A percentile compares a stretch with the other conserved stretches of the same genome.
phyloP scores from a whole-genome alignment of 23 red algal genomes.

The Pyropia yezoensis region DNA sequence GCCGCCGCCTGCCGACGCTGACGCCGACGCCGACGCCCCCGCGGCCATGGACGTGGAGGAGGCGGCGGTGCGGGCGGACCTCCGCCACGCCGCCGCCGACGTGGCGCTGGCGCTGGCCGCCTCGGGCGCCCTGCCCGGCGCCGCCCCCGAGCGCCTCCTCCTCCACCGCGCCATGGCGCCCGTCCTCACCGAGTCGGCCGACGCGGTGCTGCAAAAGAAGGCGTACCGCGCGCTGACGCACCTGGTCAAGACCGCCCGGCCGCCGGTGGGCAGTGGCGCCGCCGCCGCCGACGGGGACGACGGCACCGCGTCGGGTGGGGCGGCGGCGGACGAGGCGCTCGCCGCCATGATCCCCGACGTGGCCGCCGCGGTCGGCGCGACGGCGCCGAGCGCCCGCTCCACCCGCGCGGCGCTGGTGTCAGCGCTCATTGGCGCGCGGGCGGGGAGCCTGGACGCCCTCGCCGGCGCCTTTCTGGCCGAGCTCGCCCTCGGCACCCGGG shows the following conservation, averaged over 20 bases:
- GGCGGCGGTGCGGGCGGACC: background rate
- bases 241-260: conserved; percentile 14
- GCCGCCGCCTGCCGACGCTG: background rate
- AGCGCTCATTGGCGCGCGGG: background rate
- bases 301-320: no score
- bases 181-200: conserved; percentile 36
- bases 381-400: conserved; percentile 52
- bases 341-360: background rate
- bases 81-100: conserved; percentile 34
- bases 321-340: no score
- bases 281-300: no score
- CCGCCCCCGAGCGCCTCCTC: conserved; percentile 39
- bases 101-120: conserved; percentile 49
- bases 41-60: conserved; percentile 1
- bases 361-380: conserved; percentile 14
- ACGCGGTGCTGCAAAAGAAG: conserved; percentile 73
- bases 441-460: conserved; percentile 11
- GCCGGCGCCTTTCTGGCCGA: conserved; percentile 50
- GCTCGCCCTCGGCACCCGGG: conserved; percentile 47
- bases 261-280: background rate
- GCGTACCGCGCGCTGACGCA: conserved; percentile 50
- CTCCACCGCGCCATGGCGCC: conserved; percentile 57
- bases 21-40: background rate
- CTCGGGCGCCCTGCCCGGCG: conserved; percentile 26
- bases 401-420: conserved; percentile 11